phyloP scores from a whole-genome alignment of 768 basidiomycete genomes.

The Kwoniella heveanensis region DNA sequence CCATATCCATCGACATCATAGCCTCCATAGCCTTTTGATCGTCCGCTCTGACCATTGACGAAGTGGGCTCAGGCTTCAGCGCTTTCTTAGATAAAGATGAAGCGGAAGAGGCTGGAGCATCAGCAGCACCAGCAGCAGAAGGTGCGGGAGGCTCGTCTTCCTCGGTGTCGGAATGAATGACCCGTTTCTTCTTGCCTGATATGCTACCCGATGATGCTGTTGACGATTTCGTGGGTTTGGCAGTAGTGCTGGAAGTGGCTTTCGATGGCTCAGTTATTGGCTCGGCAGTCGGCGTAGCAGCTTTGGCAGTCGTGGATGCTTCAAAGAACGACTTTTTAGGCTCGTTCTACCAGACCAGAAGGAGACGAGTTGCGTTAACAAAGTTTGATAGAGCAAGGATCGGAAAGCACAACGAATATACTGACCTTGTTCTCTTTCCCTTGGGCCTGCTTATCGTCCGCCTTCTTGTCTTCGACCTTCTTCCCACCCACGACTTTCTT shows the following conservation, averaged over 20 bases:
- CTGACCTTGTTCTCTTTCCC: constrained; percentile 11
- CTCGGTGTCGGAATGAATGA: constrained; percentile 35
- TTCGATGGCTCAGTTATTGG: not conserved
- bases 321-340: constrained; percentile 1
- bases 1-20: constrained; percentile 48
- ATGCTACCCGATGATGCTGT: constrained; percentile 2
- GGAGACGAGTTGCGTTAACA: too few relatives aligned
- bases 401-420: not conserved
- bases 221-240: not conserved
- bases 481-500: constrained; percentile 22
- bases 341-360: constrained; percentile 15
- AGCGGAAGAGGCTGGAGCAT: not conserved
- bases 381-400: too few relatives aligned
- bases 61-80: constrained; percentile 26
- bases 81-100: not conserved
- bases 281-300: not conserved
- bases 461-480: constrained; percentile 20
- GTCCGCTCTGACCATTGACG: constrained; percentile 33
- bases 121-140: constrained; percentile 15
- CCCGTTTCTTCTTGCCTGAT: constrained; percentile 28
- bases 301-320: not conserved
- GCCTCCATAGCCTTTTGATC: constrained; percentile 49
- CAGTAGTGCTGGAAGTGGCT: not conserved
- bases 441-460: constrained; percentile 5
- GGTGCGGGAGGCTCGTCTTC: constrained; percentile 21